Conservation (phyloP, 2,329 filamentous ascomycete species). For the Hypoxylon sp. region DNA sequence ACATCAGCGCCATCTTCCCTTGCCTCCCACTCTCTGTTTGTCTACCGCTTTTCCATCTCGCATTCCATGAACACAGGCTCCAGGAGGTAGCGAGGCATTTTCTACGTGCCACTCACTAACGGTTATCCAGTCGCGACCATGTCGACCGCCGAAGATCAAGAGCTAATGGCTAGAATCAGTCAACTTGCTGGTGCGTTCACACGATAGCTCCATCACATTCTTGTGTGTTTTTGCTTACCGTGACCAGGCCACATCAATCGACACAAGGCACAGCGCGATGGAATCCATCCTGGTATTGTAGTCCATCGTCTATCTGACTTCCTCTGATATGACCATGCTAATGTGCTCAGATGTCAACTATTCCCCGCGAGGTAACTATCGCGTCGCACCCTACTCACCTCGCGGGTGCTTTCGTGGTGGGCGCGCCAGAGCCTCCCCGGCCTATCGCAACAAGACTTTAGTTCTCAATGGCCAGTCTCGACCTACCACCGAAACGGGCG, state of each 20-base stretch:
- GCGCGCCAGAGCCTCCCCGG: conserved; percentile 38
- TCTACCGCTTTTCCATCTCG: background rate
- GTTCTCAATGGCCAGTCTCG: conserved; percentile 44
- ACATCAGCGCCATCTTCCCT: background rate
- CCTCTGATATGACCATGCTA: background rate
- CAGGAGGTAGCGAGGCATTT: background rate
- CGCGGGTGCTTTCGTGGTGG: conserved; percentile 38
- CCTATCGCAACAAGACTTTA: conserved; percentile 46
- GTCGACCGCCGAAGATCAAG: conserved; percentile 54
- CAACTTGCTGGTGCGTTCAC: conserved; percentile 56
- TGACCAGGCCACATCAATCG: conserved; percentile 77
- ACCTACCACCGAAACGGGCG: conserved; percentile 37
- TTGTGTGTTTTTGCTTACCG: conserved; percentile 36
- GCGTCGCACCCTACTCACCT: conserved; percentile 43
- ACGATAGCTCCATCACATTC: conserved; percentile 9
- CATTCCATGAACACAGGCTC: background rate
- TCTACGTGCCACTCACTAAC: conserved; percentile 14
- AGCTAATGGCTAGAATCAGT: conserved; percentile 62
- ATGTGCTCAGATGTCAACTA: conserved; percentile 29
- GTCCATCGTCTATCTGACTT: background rate
- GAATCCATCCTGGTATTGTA: conserved; percentile 44
- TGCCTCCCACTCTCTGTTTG: background rate
- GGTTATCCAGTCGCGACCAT: conserved; percentile 31
- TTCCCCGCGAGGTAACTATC: conserved; percentile 34
- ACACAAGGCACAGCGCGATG: conserved; percentile 71